Conservation (phyloP, 1,139 yeast species). For the Protomyces inundatus region DNA sequence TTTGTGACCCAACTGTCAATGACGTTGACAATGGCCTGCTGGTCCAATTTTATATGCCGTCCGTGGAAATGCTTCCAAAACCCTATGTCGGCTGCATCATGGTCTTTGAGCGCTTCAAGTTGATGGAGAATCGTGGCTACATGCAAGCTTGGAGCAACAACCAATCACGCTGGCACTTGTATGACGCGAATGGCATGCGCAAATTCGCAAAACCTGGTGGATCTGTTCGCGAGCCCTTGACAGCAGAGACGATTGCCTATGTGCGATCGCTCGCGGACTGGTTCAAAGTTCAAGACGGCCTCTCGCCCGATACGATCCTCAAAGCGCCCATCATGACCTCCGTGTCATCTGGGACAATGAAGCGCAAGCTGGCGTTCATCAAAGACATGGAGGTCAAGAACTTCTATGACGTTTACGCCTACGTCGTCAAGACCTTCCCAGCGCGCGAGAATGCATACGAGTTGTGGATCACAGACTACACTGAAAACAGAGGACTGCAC, state of each 20-base stretch:
- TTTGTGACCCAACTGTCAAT: constrained; percentile 23
- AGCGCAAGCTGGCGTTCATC: constrained; percentile 3
- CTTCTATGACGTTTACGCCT: constrained; percentile 25
- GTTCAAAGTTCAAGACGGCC: constrained; percentile 25
- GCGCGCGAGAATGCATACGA: constrained; percentile 22
- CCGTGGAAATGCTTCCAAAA: constrained; percentile 10
- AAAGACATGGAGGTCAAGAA: constrained; percentile 11
- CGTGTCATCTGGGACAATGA: neutral
- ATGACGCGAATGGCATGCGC: constrained; percentile 12
- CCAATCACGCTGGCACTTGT: constrained; percentile 20
- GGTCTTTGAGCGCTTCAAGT: constrained; percentile 16
- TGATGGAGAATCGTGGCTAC: constrained; percentile 6
- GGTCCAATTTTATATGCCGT: constrained; percentile 22
- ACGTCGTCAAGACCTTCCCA: constrained; percentile 26
- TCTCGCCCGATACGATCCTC: neutral
- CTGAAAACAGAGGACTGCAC: constrained; percentile 11
- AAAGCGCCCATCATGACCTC: neutral
- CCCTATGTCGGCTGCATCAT: constrained; percentile 13
- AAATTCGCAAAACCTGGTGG: neutral
- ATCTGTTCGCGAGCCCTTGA: neutral
- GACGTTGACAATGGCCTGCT: constrained; percentile 7
- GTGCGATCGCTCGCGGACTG: constrained; percentile 15
- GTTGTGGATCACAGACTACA: constrained; percentile 26
- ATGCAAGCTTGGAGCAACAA: constrained; percentile 20
- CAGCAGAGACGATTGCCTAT: constrained; percentile 4